These are phyloP conservation scores for Aspergillus pseudoterreus DNA, from an alignment of 2,329 filamentous ascomycete genomes.

Conservation along the genomic window DNA sequence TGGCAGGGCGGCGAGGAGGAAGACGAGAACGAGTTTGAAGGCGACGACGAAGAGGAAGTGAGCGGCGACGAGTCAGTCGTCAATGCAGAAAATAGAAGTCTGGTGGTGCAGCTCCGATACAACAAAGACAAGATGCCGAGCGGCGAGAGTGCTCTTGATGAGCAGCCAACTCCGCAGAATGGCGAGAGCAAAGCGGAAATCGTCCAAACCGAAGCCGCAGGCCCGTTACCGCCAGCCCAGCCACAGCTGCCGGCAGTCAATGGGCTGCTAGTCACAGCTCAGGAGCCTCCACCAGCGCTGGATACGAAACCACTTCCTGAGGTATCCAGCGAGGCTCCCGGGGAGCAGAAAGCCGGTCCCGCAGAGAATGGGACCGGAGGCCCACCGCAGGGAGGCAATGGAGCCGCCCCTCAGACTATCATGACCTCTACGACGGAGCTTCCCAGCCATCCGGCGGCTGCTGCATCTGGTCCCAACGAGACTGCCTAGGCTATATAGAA, in stretches of 20 bases:
- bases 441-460: background rate
- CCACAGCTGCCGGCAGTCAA: background rate
- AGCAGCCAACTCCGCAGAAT: conserved; percentile 11
- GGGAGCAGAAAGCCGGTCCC: background rate
- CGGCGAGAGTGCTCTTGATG: conserved; percentile 13
- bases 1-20: conserved; percentile 75
- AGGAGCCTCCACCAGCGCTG: too few relatives aligned
- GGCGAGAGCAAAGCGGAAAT: conserved; percentile 10
- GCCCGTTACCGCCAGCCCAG: conserved; percentile 3
- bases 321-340: background rate
- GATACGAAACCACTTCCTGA: conserved; percentile 1
- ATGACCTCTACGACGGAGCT: background rate
- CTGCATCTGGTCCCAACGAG: background rate
- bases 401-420: background rate
- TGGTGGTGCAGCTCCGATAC: conserved; percentile 69
- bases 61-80: conserved; percentile 46
- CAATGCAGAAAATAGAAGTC: conserved; percentile 54
- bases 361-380: conserved; percentile 2
- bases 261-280: background rate
- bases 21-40: conserved; percentile 64
- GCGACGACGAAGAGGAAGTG: conserved; percentile 42
- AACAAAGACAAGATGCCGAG: conserved; percentile 25
- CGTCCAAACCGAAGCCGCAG: conserved; percentile 2
- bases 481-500: background rate
- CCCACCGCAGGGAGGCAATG: background rate